These are phyloP conservation scores for Aschersonia sp. DNA, from an alignment of 2,329 filamentous ascomycete genomes.

Conservation along the genomic window DNA sequence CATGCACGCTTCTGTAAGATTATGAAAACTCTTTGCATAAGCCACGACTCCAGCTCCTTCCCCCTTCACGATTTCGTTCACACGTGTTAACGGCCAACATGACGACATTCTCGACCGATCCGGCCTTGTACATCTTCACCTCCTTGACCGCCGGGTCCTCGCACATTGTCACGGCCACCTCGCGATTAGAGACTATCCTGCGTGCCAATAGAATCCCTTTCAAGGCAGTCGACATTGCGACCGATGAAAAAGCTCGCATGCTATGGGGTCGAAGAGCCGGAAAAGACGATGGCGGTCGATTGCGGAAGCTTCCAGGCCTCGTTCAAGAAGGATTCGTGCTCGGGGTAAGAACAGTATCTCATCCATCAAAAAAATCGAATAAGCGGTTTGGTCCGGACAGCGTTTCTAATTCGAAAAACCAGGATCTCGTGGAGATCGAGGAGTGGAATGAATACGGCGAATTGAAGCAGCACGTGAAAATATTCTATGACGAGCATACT, in stretches of 20 bases:
- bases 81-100: conserved; percentile 9
- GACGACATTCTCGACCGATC: conserved; percentile 41
- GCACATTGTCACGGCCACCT: conserved; percentile 91
- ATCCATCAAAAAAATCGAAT: background rate
- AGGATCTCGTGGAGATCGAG: conserved; percentile 90
- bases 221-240: conserved; percentile 80
- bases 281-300: conserved; percentile 46
- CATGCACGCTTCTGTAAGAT: no score
- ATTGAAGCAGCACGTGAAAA: conserved; percentile 69
- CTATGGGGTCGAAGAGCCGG: conserved; percentile 75
- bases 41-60: no score
- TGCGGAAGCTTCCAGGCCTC: conserved; percentile 71
- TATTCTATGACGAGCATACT: conserved; percentile 48
- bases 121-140: conserved; percentile 84
- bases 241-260: conserved; percentile 75
- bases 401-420: background rate
- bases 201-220: conserved; percentile 91
- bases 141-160: conserved; percentile 91
- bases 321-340: conserved; percentile 78
- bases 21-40: no score
- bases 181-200: conserved; percentile 88
- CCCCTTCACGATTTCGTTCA: no score
- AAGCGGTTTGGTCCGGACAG: background rate
- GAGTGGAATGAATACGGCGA: conserved; percentile 99
- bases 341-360: conserved; percentile 44